Conservation (phyloP, 495 filamentous ascomycete genomes). For the Darksidea phi region DNA sequence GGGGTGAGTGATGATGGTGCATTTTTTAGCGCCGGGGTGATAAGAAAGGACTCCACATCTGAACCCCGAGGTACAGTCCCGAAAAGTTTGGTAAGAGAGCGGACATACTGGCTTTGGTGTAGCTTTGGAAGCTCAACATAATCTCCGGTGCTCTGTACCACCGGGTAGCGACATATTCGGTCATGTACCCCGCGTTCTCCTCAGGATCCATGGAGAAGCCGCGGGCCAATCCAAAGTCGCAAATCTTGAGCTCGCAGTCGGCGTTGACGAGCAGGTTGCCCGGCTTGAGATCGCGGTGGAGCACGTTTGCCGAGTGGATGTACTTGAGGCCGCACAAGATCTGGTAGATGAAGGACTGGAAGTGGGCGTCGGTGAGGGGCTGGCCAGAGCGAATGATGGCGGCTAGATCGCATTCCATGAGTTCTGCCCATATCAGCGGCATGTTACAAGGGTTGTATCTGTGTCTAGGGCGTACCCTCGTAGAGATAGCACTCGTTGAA, state of each 20-base stretch:
- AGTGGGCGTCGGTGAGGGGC: conserved; percentile 97
- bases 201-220: conserved; percentile 84
- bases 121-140: conserved; percentile 99
- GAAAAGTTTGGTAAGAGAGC: not conserved
- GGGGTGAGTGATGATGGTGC: conserved; percentile 15
- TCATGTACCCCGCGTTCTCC: conserved; percentile 99
- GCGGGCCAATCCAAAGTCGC: conserved; percentile 93
- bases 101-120: conserved; percentile 82
- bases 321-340: conserved; percentile 96
- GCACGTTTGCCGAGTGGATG: conserved; percentile 98
- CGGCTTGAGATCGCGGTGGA: conserved; percentile 96
- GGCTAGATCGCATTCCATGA: conserved; percentile 99
- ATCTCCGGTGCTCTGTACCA: conserved; percentile 99
- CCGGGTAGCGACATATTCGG: conserved; percentile 97
- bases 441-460: not conserved
- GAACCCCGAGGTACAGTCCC: not conserved
- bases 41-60: not conserved
- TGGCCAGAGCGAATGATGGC: conserved; percentile 98
- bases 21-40: conserved; percentile 14
- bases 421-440: conserved; percentile 58
- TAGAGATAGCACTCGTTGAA: conserved; percentile 99
- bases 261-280: conserved; percentile 96
- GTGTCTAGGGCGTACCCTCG: conserved; percentile 64
- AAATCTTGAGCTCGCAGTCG: conserved; percentile 99
- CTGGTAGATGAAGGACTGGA: conserved; percentile 99